Evolutionary conservation across 2,329 filamentous ascomycete species (phyloP).

Genomic region (Sarocladium strictum): DNA sequence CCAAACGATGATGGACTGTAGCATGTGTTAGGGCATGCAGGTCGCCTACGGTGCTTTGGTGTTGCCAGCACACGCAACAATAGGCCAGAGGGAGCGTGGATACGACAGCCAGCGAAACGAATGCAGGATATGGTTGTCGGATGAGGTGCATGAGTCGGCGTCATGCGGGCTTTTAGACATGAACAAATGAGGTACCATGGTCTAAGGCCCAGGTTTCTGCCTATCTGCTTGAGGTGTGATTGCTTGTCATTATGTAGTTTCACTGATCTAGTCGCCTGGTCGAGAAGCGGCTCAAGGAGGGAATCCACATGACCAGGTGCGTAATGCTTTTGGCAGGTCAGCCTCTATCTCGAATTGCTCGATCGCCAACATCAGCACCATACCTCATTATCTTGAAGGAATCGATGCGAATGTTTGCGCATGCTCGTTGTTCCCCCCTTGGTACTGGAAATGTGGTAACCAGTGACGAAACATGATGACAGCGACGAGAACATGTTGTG

Average conservation of each 20-base stretch:
- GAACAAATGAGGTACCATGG: neutral
- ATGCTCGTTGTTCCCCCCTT: neutral
- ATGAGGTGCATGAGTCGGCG: conserved; percentile 5
- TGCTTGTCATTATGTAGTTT: neutral
- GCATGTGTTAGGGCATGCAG: conserved; percentile 1
- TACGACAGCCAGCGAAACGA: no score
- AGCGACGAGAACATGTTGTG: neutral
- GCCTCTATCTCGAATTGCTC: neutral
- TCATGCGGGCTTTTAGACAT: neutral
- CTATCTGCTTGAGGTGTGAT: neutral
- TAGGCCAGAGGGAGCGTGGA: no score
- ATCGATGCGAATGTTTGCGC: neutral
- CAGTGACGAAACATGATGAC: neutral
- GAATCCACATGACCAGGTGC: neutral
- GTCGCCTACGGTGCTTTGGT: neutral
- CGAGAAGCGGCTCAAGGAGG: neutral
- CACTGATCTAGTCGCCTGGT: neutral
- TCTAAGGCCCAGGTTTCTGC: neutral
- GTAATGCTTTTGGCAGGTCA: neutral
- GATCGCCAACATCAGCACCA: neutral
- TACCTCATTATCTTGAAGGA: neutral
- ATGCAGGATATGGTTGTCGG: neutral
- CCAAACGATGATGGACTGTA: neutral
- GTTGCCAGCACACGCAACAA: neutral
- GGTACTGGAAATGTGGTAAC: neutral